Conservation (phyloP, 768 basidiomycete genomes). For the Rossbeevera mucosa region DNA sequence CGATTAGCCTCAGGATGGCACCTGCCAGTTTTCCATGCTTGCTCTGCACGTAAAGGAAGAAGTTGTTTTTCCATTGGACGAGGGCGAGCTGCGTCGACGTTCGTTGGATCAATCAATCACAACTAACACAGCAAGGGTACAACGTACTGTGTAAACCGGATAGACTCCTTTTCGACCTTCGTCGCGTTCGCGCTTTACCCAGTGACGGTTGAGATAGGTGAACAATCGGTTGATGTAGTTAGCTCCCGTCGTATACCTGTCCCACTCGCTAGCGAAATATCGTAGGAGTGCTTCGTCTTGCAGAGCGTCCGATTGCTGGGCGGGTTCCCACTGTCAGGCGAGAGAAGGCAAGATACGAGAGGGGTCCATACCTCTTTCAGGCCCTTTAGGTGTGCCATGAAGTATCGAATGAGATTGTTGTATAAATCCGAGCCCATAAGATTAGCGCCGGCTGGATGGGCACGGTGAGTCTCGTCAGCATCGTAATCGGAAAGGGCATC, state of each 20-base stretch:
- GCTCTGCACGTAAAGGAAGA: slow-evolving; percentile 85
- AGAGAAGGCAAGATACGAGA: slow-evolving; percentile 24
- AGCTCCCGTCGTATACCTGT: slow-evolving; percentile 93
- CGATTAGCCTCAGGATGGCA: slow-evolving; percentile 85
- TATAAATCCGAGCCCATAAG: slow-evolving; percentile 97
- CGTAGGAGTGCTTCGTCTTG: slow-evolving; percentile 85
- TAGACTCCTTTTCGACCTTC: slow-evolving; percentile 95
- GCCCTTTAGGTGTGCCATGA: slow-evolving; percentile 71
- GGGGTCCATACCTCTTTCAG: slow-evolving; percentile 52
- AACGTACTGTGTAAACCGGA: slow-evolving; percentile 87
- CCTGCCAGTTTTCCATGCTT: slow-evolving; percentile 78
- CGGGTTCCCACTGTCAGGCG: slow-evolving; percentile 12
- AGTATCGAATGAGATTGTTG: slow-evolving; percentile 89
- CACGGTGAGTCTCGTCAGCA: slow-evolving; percentile 16
- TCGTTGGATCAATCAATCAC: slow-evolving; percentile 4
- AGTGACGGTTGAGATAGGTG: slow-evolving; percentile 97
- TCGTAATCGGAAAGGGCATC: slow-evolving; percentile 23
- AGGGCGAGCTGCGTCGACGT: slow-evolving; percentile 65
- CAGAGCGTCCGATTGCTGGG: slow-evolving; percentile 69
- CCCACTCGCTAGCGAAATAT: slow-evolving; percentile 93
- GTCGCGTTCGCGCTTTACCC: slow-evolving; percentile 97
- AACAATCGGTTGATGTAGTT: slow-evolving; percentile 97
- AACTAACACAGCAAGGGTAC: not conserved
- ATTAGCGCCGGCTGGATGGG: slow-evolving; percentile 73
- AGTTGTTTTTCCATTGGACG: slow-evolving; percentile 91